A percentile compares a stretch with the other conserved stretches of the same genome.
Evolutionary conservation across 2,329 filamentous ascomycete genomes (phyloP).

Genomic region (Xylaria sp.): DNA sequence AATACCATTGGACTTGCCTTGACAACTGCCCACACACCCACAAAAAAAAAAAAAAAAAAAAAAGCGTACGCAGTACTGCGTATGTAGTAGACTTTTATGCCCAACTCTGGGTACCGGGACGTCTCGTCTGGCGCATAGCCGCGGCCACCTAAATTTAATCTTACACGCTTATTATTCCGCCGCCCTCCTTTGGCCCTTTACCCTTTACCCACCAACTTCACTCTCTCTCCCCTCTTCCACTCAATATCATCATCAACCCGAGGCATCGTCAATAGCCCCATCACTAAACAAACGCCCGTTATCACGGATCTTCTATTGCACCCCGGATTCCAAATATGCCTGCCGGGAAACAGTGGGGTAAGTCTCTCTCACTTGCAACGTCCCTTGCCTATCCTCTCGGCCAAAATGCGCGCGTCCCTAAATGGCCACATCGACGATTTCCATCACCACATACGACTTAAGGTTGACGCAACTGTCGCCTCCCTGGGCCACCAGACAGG

Average conservation of each 20-base stretch:
- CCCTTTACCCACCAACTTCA: slow-evolving; percentile 3
- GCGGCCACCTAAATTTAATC: background rate
- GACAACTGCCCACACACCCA: slow-evolving; percentile 4
- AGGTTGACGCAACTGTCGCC: background rate
- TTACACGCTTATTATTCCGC: background rate
- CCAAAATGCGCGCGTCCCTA: slow-evolving; percentile 17
- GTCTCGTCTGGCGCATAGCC: background rate
- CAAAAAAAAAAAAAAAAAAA: slow-evolving; percentile 22
- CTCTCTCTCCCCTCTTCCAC: slow-evolving; percentile 11
- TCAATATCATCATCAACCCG: background rate
- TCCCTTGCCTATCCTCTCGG: background rate
- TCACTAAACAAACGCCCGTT: background rate
- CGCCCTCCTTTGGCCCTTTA: background rate
- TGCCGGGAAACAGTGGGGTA: slow-evolving; percentile 54
- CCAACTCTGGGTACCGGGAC: slow-evolving; percentile 26
- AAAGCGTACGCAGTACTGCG: no score
- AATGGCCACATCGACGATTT: slow-evolving; percentile 37
- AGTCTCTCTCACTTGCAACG: slow-evolving; percentile 42
- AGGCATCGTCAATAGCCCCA: background rate
- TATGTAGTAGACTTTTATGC: slow-evolving; percentile 27
- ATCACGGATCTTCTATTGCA: background rate
- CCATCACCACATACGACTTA: slow-evolving; percentile 25
- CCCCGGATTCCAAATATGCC: slow-evolving; percentile 47
- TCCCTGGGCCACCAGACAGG: slow-evolving; percentile 16
- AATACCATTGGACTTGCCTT: background rate